Conservation (phyloP, 352 stramenopile species). For the Phytophthora tentaculata region DNA sequence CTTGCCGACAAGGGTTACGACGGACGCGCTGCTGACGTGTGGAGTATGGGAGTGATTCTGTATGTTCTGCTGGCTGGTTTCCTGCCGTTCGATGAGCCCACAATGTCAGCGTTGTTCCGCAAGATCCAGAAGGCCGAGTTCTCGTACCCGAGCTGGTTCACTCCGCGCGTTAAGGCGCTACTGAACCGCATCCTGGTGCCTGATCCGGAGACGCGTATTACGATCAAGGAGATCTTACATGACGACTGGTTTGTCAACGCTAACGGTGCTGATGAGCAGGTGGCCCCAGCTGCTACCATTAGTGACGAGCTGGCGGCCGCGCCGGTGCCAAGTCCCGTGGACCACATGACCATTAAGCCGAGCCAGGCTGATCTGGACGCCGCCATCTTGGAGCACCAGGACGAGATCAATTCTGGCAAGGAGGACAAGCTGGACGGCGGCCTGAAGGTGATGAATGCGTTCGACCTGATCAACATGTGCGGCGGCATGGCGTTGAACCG, state of each 20-base stretch:
- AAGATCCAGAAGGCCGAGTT: conserved; percentile 98
- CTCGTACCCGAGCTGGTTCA: conserved; percentile 95
- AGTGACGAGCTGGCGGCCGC: conserved; percentile 23
- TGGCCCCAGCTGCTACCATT: conserved; percentile 23
- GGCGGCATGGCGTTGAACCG: conserved; percentile 91
- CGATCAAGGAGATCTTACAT: conserved; percentile 88
- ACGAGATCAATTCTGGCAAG: conserved; percentile 72
- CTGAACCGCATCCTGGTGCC: conserved; percentile 94
- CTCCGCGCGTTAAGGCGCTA: conserved; percentile 84
- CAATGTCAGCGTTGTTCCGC: conserved; percentile 95
- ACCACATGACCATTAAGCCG: conserved; percentile 77
- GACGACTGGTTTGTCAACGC: conserved; percentile 91
- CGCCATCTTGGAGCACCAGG: conserved; percentile 82
- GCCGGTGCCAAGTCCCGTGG: conserved; percentile 24
- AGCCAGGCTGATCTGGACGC: conserved; percentile 86
- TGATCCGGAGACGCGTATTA: conserved; percentile 89
- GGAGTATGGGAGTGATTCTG: conserved; percentile 99
- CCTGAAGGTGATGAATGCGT: conserved; percentile 91
- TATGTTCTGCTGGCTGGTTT: conserved; percentile 95
- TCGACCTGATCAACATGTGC: conserved; percentile 94
- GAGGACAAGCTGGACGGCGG: conserved; percentile 71
- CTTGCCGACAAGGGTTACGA: conserved; percentile 96
- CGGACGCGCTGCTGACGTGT: conserved; percentile 93
- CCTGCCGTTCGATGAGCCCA: conserved; percentile 95
- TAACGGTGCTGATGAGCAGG: conserved; percentile 45